phyloP scores from a whole-genome alignment of 2,329 filamentous ascomycete species.

The Hypoxylon sp. region DNA sequence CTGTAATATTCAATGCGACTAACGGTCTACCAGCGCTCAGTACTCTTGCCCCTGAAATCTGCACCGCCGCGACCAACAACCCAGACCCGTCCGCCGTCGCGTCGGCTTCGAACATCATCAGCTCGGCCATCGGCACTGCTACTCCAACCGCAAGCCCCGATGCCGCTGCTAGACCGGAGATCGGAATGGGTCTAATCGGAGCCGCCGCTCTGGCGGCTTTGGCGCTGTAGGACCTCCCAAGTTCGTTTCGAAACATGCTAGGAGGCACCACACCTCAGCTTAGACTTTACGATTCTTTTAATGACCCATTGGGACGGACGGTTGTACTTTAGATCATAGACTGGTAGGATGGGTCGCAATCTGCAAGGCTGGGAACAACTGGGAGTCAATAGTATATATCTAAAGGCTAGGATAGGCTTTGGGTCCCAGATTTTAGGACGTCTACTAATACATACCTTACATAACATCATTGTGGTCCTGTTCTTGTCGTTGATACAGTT shows the following conservation, averaged over 20 bases:
- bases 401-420: conserved; percentile 6
- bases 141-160: conserved; percentile 41
- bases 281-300: conserved; percentile 37
- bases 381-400: conserved; percentile 15
- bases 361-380: conserved; percentile 21
- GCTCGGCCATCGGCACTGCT: conserved; percentile 48
- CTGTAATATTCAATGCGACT: not conserved
- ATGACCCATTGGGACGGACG: conserved; percentile 33
- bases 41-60: conserved; percentile 51
- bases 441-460: conserved; percentile 20
- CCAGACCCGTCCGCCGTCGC: conserved; percentile 50
- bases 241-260: not conserved
- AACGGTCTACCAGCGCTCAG: conserved; percentile 40
- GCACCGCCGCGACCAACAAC: conserved; percentile 45
- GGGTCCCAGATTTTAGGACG: conserved; percentile 7
- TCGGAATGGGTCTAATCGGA: conserved; percentile 51
- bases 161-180: conserved; percentile 48
- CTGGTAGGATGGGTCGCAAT: conserved; percentile 35
- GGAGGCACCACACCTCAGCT: conserved; percentile 1
- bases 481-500: not conserved
- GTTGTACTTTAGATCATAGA: conserved; percentile 38
- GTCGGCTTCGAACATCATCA: conserved; percentile 52
- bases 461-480: not conserved
- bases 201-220: conserved; percentile 49
- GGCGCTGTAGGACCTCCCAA: conserved; percentile 42